Base-by-base conservation (phyloP, 176 grass and related monocot genomes). In the Poa pratensis region DNA sequence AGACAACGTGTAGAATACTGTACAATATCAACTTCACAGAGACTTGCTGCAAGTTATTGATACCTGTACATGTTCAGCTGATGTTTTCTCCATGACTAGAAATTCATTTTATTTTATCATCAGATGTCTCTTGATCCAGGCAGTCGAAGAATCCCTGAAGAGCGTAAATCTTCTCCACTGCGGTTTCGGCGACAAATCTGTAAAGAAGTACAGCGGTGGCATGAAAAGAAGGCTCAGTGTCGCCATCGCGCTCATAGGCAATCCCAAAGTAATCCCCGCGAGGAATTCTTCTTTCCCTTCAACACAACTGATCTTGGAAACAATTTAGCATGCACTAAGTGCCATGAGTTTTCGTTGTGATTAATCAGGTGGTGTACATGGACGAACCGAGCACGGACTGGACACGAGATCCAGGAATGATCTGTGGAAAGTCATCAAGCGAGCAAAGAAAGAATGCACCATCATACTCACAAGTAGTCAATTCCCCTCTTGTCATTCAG, bases 171-270 rank as follows among this genome's bases (percentile, higher is more conserved):
- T 99, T 52, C 92, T 89, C 48, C 76, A 92, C 30, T 66, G 89
- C 30, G 93, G 90, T 30, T 91, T 95, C n/a, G 90, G 90, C 20
- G 96, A 96, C 60, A 96, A 96, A 85, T 83, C 92, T 66, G 91
- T 85, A 58, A 86, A 73, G 65, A 96, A 88, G 52, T 99, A 99
- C 74, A 99, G 91, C 23, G 96, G 96, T 35, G 93, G 96, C 64
- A 99, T 99, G 96, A 99, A 99, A 62, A 94, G 96, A 88, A 92
- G 96, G 65, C 96, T 99, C n/a, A 96, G 96, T 13, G 93, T 96
- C 1, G 91, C 96, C 12, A 96, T 96, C 51, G 91, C 96, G 23
- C 91, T 96, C 35, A 96, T 92, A 23, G 93, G 93, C 37, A 91
- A 94, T 73, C 93, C 96, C 27, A 96, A 96, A 37, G 77, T 78